Evolutionary conservation across 805 yeast genomes (phyloP).

Genomic region (Lachancea meyersii): DNA sequence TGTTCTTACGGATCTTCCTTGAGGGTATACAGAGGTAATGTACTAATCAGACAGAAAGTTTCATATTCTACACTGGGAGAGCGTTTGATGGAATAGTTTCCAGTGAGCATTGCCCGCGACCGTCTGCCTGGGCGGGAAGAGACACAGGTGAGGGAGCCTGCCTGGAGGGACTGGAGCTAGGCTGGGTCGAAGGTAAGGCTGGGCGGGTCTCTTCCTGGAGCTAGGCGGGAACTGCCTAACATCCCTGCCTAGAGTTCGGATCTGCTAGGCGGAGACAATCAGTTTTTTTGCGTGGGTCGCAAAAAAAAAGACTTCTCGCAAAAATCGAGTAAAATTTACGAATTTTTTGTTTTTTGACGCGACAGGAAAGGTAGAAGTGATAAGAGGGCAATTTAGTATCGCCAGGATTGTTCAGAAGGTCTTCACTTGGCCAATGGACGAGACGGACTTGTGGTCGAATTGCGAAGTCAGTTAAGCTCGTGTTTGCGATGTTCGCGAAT

Average conservation of each 20-base stretch:
- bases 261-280: neutral
- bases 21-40: slow-evolving; percentile 11
- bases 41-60: neutral
- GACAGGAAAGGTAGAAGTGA: neutral
- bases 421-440: no score
- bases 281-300: neutral
- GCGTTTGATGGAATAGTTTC: neutral
- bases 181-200: neutral
- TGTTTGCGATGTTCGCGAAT: no score
- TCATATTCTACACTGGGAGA: slow-evolving; percentile 1
- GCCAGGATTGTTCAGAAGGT: no score
- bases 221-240: neutral
- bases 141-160: neutral
- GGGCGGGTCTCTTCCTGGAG: neutral
- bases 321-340: neutral
- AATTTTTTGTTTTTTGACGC: neutral
- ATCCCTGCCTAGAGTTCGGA: slow-evolving; percentile 1
- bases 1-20: slow-evolving; percentile 13
- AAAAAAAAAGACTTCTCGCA: neutral
- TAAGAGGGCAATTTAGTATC: no score
- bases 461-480: neutral
- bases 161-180: slow-evolving; percentile 1
- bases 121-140: neutral
- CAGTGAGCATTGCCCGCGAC: neutral
- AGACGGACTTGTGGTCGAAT: no score